Conservation (phyloP, 108 stramenopile species). For the Pseudonitzschia pungens region DNA sequence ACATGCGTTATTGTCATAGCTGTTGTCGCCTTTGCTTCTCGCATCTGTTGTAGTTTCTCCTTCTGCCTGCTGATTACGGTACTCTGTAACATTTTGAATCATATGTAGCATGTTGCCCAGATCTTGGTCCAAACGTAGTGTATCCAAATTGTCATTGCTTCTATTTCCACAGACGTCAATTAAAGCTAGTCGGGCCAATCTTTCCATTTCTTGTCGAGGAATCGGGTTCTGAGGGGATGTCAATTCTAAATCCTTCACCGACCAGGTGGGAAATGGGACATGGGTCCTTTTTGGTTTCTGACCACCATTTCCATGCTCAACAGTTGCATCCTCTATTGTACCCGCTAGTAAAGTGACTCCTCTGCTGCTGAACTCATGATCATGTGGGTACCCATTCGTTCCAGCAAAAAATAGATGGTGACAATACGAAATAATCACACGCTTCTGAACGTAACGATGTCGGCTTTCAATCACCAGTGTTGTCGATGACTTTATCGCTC, state of each 20-base stretch:
- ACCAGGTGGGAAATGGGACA: conserved; percentile 32
- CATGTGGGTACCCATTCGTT: too few relatives aligned
- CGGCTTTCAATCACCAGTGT: background rate
- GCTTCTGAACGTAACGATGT: background rate
- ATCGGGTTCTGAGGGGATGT: conserved; percentile 15
- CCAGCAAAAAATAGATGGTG: too few relatives aligned
- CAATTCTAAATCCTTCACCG: conserved; percentile 24
- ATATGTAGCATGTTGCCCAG: conserved; percentile 36
- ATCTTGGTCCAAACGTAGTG: conserved; percentile 19
- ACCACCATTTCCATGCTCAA: background rate
- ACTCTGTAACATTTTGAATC: conserved; percentile 29
- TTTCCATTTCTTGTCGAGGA: conserved; percentile 17
- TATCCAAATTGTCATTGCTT: background rate
- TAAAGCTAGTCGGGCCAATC: conserved; percentile 19
- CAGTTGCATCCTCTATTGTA: background rate
- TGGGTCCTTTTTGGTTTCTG: background rate
- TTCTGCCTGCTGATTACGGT: background rate
- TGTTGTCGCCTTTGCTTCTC: background rate
- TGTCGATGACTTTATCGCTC: background rate
- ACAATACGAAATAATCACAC: conserved; percentile 6
- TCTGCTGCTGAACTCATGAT: too few relatives aligned
- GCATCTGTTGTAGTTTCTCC: background rate
- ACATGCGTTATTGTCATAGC: background rate
- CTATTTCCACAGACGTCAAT: conserved; percentile 13
- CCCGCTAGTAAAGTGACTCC: too few relatives aligned